A percentile compares a stretch with the other conserved stretches of the same genome.
These are phyloP conservation scores for Grammothele lineata DNA, from an alignment of 768 basidiomycete species.

Conservation along the genomic window DNA sequence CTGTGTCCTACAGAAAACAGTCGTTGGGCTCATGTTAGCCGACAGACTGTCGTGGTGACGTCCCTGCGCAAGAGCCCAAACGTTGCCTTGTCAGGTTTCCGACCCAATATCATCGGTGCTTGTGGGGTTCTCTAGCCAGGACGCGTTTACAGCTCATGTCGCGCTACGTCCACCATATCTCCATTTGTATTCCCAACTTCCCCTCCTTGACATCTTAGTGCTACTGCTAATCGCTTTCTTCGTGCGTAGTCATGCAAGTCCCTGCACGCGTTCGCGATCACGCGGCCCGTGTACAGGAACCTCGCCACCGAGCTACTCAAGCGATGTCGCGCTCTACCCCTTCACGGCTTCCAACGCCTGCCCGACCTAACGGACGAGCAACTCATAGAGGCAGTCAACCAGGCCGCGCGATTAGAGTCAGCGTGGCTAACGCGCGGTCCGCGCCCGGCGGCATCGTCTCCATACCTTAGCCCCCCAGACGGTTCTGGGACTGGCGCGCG, in stretches of 20 bases:
- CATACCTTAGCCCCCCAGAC: conserved; percentile 20
- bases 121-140: too few species aligned
- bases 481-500: conserved; percentile 1
- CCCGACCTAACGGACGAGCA: conserved; percentile 59
- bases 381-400: conserved; percentile 60
- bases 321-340: conserved; percentile 63
- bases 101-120: too few species aligned
- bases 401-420: conserved; percentile 54
- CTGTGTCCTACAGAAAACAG: too few species aligned
- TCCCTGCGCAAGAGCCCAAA: too few species aligned
- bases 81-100: too few species aligned
- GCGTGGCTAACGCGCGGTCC: conserved; percentile 62
- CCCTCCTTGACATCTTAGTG: too few species aligned
- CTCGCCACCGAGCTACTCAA: conserved; percentile 59
- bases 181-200: too few species aligned
- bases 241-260: conserved; percentile 61
- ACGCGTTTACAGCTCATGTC: too few species aligned
- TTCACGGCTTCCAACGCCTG: conserved; percentile 66
- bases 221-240: too few species aligned
- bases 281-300: conserved; percentile 64
- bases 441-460: conserved; percentile 38
- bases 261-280: conserved; percentile 55
- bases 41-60: too few species aligned
- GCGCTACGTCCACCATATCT: too few species aligned
- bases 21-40: too few species aligned